Evolutionary conservation across 2,329 filamentous ascomycete species (phyloP), one percentile per base, ranked within the genome.

Genomic region (Xenosphaeropsis pyriputrescens): DNA sequence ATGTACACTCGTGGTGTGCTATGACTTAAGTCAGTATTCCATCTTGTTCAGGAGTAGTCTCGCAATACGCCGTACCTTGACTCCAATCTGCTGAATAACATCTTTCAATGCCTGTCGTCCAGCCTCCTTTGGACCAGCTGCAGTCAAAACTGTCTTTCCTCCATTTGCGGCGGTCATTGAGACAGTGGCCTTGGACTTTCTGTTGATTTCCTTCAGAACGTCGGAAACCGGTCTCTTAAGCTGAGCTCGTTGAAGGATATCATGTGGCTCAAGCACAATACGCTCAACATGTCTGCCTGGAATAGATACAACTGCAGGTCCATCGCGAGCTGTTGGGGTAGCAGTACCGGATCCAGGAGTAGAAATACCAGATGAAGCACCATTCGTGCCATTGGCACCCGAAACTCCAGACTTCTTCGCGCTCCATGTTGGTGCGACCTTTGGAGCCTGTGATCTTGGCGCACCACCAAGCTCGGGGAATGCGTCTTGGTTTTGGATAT

Each of bases 21-120:
- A 39, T 15, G 22, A 15, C 37, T 13, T 12, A 18, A 18, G 32
- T 38, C 17, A 38, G 41, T n/a, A 40, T 15, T 19, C 26, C 14
- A 18, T 15, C 16, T 5, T 13, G 9, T 8, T 3, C n/a, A 31
- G 29, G 16, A 35, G 32, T 32, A 34, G 36, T 13, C 15, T 35
- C 8, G 18, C 5, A 35, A 35, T 14, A 17, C 37, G 39, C 53
- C 68, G 48, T 63, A 88, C 84, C 72, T 83, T 93, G 34, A 77
- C 75, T 52, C 88, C 88, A 50, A 98, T 80, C 55, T 93, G 83
- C 52, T 80, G 77, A 34, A 91, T 80, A 45, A 95, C 72, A 49
- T 95, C 86, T 65, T 84, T 88, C 53, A 96, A 70, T 39, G 89
- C 85, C 61, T 91, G 79, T 54, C 85, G 79, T 45, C 89, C 86